phyloP scores from a whole-genome alignment of 169 alveolate species.

The Plasmodium cynomolgi region DNA sequence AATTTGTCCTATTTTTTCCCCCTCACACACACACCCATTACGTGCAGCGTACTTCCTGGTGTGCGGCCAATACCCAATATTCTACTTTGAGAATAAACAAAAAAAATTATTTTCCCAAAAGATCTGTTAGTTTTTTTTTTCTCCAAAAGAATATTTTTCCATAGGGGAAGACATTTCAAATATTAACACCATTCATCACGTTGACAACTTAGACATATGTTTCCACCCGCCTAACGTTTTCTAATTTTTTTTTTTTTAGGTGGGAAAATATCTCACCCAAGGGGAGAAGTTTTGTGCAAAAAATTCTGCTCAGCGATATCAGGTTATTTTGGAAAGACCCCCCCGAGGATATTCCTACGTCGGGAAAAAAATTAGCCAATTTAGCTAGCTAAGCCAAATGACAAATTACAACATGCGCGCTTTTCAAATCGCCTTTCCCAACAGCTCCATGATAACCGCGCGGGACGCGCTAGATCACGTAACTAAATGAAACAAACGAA shows the following conservation, averaged over 20 bases:
- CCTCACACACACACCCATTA: neutral
- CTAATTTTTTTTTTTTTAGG: slow-evolving; percentile 4
- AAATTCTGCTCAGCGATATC: slow-evolving; percentile 21
- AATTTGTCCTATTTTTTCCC: neutral
- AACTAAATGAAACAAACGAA: neutral
- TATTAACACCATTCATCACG: neutral
- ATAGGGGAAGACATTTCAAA: neutral
- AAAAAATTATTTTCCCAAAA: neutral
- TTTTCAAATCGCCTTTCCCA: neutral
- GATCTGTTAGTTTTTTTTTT: slow-evolving; percentile 8
- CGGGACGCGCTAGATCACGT: slow-evolving; percentile 61
- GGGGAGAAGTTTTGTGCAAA: slow-evolving; percentile 43
- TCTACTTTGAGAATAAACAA: slow-evolving; percentile 8
- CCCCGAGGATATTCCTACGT: neutral
- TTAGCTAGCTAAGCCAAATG: neutral
- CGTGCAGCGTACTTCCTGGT: slow-evolving; percentile 42
- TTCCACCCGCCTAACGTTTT: neutral
- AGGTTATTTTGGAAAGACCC: slow-evolving; percentile 12
- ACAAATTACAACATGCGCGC: neutral
- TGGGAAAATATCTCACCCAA: slow-evolving; percentile 23
- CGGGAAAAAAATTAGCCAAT: neutral
- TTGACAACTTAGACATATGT: neutral
- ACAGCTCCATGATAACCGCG: slow-evolving; percentile 44
- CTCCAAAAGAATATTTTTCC: neutral
- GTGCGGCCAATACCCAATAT: slow-evolving; percentile 44